A percentile compares a stretch with the other conserved stretches of the same genome.
These are phyloP conservation scores for Dalbergia oliveri DNA, from an alignment of 306 rosid species.

Conservation along the genomic window DNA sequence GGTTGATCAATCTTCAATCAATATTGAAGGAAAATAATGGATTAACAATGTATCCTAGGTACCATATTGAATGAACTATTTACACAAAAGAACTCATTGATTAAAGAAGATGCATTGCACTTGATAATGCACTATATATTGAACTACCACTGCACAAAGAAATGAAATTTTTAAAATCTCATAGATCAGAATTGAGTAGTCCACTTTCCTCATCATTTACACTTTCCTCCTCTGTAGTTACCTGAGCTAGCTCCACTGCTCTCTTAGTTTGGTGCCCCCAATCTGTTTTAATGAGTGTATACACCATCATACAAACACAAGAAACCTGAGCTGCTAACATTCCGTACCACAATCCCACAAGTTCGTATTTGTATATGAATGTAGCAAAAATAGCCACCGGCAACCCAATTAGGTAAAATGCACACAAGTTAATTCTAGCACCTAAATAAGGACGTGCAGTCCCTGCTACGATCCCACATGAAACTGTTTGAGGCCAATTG, in stretches of 20 bases:
- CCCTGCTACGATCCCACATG: conserved; percentile 80
- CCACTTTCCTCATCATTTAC: conserved; percentile 62
- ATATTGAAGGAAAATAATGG: too few relatives aligned
- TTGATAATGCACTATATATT: neutral
- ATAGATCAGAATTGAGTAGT: conserved; percentile 51
- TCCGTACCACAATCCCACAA: conserved; percentile 86
- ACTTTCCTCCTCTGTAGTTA: conserved; percentile 35
- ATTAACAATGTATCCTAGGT: too few relatives aligned
- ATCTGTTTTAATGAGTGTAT: conserved; percentile 68
- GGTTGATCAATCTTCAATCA: too few relatives aligned
- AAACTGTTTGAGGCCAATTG: conserved; percentile 86
- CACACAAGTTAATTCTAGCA: conserved; percentile 80
- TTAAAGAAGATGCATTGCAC: neutral
- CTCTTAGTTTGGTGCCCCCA: conserved; percentile 73
- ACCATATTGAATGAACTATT: too few relatives aligned
- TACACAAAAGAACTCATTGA: neutral
- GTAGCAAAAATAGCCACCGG: conserved; percentile 69
- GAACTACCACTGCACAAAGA: neutral
- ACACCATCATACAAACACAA: conserved; percentile 77
- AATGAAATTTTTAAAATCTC: conserved; percentile 6
- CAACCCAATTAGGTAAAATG: conserved; percentile 81
- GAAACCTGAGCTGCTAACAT: conserved; percentile 80
- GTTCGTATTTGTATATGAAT: conserved; percentile 61
- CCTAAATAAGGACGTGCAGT: conserved; percentile 84
- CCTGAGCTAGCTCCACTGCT: conserved; percentile 65